These are phyloP conservation scores for Middelhovenomyces tepae DNA, from an alignment of 805 yeast genomes.

Conservation along the genomic window DNA sequence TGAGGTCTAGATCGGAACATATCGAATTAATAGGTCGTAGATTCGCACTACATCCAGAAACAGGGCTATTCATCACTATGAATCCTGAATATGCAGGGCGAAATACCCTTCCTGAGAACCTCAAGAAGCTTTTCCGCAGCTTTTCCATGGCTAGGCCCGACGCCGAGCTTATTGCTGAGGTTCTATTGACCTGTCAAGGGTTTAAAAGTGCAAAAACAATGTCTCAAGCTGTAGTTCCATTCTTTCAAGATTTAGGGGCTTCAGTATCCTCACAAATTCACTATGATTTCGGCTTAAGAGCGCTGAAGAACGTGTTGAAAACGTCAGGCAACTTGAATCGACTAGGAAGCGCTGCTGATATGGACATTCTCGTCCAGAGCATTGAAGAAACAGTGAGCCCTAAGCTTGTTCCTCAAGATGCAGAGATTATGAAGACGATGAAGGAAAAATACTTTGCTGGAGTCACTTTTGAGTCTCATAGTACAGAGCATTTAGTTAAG, in stretches of 20 bases:
- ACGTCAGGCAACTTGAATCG: conserved; percentile 46
- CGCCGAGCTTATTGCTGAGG: conserved; percentile 55
- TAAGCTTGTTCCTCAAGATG: conserved; percentile 50
- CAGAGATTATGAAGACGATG: conserved; percentile 28
- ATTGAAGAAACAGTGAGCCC: conserved; percentile 61
- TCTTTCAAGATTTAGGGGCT: conserved; percentile 40
- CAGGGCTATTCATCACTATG: conserved; percentile 80
- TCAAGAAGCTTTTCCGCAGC: conserved; percentile 68
- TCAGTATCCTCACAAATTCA: conserved; percentile 50
- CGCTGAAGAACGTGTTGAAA: conserved; percentile 58
- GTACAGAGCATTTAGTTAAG: conserved; percentile 22
- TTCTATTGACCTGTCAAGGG: conserved; percentile 65
- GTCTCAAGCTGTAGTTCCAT: conserved; percentile 42
- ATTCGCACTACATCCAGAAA: conserved; percentile 16
- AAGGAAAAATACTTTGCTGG: conserved; percentile 17
- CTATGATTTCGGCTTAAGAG: conserved; percentile 85
- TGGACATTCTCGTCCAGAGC: conserved; percentile 38
- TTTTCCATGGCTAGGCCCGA: conserved; percentile 73
- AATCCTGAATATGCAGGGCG: conserved; percentile 87
- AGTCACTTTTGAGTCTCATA: conserved; percentile 16
- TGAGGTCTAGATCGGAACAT: conserved; percentile 23
- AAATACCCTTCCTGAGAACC: conserved; percentile 72
- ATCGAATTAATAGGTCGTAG: conserved; percentile 21
- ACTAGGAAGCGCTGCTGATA: background rate
- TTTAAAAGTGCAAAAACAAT: conserved; percentile 40